phyloP scores from a whole-genome alignment of 257 asterid species.

The Sherardia arvensis region DNA sequence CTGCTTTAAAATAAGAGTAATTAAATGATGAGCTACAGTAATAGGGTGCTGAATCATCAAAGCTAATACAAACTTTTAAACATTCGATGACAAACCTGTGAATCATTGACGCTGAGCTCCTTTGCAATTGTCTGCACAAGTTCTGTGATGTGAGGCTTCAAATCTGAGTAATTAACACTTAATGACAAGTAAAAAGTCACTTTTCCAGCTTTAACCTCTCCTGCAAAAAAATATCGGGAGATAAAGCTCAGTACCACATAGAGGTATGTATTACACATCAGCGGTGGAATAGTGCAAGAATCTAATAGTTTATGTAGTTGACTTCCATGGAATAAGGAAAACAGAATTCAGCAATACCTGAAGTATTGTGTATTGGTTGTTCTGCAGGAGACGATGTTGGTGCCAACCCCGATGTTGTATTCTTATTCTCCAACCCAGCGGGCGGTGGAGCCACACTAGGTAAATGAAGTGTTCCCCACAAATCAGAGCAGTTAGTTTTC shows the following conservation, averaged over 20 bases:
- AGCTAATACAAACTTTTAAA: constrained; percentile 7
- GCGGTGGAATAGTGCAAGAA: neutral
- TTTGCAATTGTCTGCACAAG: constrained; percentile 50
- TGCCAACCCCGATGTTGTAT: constrained; percentile 35
- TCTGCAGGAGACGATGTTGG: constrained; percentile 53
- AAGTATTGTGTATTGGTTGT: constrained; percentile 30
- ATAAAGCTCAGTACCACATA: neutral
- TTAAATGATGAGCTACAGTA: neutral
- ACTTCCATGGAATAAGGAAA: neutral
- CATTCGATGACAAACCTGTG: constrained; percentile 58
- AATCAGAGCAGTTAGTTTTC: constrained; percentile 95
- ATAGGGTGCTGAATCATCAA: neutral
- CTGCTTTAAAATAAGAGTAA: neutral
- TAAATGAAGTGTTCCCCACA: constrained; percentile 76
- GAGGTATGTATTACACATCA: neutral
- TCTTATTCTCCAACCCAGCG: constrained; percentile 21
- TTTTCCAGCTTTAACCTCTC: constrained; percentile 39
- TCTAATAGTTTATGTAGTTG: neutral
- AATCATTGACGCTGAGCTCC: constrained; percentile 44
- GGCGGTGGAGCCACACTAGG: constrained; percentile 53
- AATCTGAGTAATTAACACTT: constrained; percentile 44
- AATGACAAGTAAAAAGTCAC: constrained; percentile 60
- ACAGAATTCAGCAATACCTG: constrained; percentile 36
- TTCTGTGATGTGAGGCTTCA: constrained; percentile 75
- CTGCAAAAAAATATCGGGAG: constrained; percentile 29